These are phyloP conservation scores for Cyathus striatus DNA, from an alignment of 768 basidiomycete species.

Conservation along the genomic window DNA sequence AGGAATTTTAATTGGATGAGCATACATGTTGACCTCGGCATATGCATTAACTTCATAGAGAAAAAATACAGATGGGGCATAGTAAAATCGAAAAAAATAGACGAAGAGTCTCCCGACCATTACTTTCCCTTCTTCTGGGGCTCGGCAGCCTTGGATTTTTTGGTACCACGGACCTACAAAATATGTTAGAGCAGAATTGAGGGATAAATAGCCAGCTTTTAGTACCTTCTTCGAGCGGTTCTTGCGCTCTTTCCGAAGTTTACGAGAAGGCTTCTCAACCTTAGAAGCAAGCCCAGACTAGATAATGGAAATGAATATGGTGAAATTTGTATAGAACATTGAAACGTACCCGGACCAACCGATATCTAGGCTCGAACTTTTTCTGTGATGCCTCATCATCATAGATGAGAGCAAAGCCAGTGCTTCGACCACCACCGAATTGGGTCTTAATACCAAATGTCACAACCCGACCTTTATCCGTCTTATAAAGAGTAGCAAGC, in stretches of 20 bases:
- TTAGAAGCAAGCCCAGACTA: conserved; percentile 70
- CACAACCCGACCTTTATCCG: conserved; percentile 85
- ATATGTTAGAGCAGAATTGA: neutral
- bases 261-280: conserved; percentile 88
- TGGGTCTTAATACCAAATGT: conserved; percentile 93
- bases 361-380: conserved; percentile 96
- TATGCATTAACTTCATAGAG: conserved; percentile 15
- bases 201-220: conserved; percentile 8
- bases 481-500: conserved; percentile 90
- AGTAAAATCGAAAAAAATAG: conserved; percentile 19
- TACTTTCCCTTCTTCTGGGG: conserved; percentile 92
- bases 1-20: no score
- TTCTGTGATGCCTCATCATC: conserved; percentile 92
- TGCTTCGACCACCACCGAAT: conserved; percentile 97
- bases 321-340: conserved; percentile 1
- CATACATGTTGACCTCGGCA: conserved; percentile 8
- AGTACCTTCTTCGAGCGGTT: conserved; percentile 98
- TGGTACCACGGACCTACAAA: conserved; percentile 84
- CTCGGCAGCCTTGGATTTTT: conserved; percentile 91
- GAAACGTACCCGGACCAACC: conserved; percentile 83
- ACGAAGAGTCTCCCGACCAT: conserved; percentile 21
- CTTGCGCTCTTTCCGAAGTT: conserved; percentile 99
- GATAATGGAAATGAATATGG: neutral
- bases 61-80: no score
- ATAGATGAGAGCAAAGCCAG: conserved; percentile 96